A percentile compares a stretch with the other conserved stretches of the same genome.
Conservation (phyloP, 2,329 filamentous ascomycete species). For the Fusarium tanahbumbuense region DNA sequence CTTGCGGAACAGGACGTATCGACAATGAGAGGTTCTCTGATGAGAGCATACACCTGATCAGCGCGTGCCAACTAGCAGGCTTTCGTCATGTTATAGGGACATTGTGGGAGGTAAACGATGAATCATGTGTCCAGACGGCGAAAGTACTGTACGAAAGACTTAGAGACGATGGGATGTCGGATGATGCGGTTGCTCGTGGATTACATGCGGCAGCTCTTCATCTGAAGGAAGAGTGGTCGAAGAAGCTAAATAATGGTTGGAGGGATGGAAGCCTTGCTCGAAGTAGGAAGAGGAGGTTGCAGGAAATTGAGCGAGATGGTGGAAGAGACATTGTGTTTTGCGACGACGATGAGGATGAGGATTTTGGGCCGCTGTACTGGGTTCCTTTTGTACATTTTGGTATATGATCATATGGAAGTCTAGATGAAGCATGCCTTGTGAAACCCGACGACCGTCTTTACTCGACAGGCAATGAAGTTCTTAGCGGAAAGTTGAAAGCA, state of each 20-base stretch:
- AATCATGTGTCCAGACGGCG: slow-evolving; percentile 1
- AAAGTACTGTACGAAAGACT: neutral
- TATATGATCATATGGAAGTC: neutral
- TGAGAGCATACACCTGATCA: slow-evolving; percentile 9
- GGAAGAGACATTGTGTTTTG: neutral
- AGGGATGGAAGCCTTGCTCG: neutral
- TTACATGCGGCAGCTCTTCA: neutral
- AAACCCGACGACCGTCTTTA: too few species aligned
- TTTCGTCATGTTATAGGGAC: slow-evolving; percentile 6
- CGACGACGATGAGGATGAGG: neutral
- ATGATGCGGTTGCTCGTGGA: neutral
- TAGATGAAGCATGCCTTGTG: too few species aligned
- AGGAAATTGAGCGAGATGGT: neutral
- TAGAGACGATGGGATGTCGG: neutral
- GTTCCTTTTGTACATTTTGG: slow-evolving; percentile 1
- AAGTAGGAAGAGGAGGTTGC: accelerated
- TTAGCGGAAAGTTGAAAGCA: neutral
- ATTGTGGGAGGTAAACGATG: neutral
- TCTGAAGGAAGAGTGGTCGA: neutral
- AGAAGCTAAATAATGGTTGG: neutral
- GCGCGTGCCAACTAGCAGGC: neutral
- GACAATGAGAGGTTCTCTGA: neutral
- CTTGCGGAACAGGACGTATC: neutral
- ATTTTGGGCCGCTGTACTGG: neutral
- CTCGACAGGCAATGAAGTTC: neutral